Base-by-base conservation (phyloP, 2,329 filamentous ascomycete species). In the Harringtonia lauricola region DNA sequence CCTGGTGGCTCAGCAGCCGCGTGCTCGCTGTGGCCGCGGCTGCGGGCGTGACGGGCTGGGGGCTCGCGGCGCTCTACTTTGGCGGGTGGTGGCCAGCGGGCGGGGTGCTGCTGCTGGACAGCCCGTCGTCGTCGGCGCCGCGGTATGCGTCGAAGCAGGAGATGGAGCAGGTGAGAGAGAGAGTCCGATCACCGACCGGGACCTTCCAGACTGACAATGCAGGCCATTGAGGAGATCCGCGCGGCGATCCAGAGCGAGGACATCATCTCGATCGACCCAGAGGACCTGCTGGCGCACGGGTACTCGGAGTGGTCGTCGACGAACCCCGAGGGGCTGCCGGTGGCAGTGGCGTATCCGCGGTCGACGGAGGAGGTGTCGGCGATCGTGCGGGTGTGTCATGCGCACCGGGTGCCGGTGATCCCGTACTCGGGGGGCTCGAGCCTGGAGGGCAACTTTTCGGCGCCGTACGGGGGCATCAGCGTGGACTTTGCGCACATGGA, bases 401-500 rank as follows among this genome's bases (percentile, higher is more conserved):
- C 82, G 58, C 81, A 88, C 61, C 79, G 74, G 15, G 76, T 95
- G 43, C 89, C 89, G 2, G 84, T 95, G 65, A 83, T 92, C 47
- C 83, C 86, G 0, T 95, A 85, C 57, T 92, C 86, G 1, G 88
- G 87, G 3, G 89, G 88, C 14, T 83, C 86, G 0, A 90, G 84
- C 51, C 68, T 95, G 0, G 89, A 95, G 60, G 89, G 84, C 14
- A 92, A 95, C 59, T 94, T 94, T 61, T 85, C 86, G 0, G 86
- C 88, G 14, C 86, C 87, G 0, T 83, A 81, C 56, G 88, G 88
- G 13, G 89, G 89, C 13, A 76, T 95, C 57, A 90, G 85, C 51
- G 83, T 95, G 41, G 89, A 95, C 57, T 95, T 95, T 59, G 76
- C 79, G 1, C 78, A 77, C 55, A 95, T 95, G 89, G 83, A 94